A percentile compares a stretch with the other conserved stretches of the same genome.
Evolutionary conservation across 208 protist species (phyloP).

Genomic region (Balamuthia mandrillaris): DNA sequence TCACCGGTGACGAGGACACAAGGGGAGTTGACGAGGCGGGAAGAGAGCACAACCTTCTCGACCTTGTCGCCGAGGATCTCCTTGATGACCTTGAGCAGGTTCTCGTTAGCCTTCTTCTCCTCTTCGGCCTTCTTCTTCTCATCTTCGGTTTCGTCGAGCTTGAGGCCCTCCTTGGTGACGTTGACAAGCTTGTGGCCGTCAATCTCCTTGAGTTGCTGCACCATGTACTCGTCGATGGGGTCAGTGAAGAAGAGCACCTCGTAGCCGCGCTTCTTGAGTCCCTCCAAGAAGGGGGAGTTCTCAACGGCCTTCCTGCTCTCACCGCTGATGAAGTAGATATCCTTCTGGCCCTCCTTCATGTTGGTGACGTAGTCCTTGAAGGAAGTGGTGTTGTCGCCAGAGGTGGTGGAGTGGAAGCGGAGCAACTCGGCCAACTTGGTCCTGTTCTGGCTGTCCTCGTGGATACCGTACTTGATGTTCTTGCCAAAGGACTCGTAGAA

Average conservation of each 20-base stretch:
- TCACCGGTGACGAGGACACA: conserved; percentile 97
- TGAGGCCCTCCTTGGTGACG: conserved; percentile 97
- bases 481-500: conserved; percentile 96
- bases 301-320: conserved; percentile 83
- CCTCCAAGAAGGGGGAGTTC: conserved; percentile 95
- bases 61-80: conserved; percentile 98
- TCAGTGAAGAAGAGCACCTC: conserved; percentile 97
- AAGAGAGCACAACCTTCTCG: conserved; percentile 94
- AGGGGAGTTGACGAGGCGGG: conserved; percentile 90
- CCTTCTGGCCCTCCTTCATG: conserved; percentile 96
- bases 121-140: conserved; percentile 91
- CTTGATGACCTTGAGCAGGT: conserved; percentile 95
- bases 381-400: conserved; percentile 82
- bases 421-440: conserved; percentile 90
- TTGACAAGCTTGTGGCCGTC: conserved; percentile 97
- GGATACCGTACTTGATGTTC: conserved; percentile 97
- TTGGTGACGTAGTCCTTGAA: conserved; percentile 93
- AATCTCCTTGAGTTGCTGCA: conserved; percentile 96
- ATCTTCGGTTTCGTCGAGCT: conserved; percentile 91
- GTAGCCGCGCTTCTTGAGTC: conserved; percentile 81
- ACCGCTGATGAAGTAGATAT: conserved; percentile 98
- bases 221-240: conserved; percentile 95
- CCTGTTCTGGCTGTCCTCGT: conserved; percentile 92
- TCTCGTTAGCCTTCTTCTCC: conserved; percentile 85
- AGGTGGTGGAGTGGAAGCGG: conserved; percentile 88